A percentile compares a stretch with the other conserved stretches of the same genome.
These are phyloP conservation scores for Metschnikowia shivogae DNA, from an alignment of 805 yeast species.

Conservation along the genomic window DNA sequence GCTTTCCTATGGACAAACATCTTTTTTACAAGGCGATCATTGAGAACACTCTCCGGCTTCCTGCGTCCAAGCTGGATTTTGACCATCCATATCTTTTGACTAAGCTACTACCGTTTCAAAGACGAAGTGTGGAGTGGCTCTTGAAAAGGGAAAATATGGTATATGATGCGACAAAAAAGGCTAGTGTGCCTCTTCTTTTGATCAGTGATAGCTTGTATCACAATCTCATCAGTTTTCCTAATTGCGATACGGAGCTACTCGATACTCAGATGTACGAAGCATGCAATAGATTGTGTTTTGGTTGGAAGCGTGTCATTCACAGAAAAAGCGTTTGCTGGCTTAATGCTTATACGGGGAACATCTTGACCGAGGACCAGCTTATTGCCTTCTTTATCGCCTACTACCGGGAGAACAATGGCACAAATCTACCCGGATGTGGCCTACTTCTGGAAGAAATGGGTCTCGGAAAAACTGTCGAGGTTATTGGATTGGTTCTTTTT, in stretches of 20 bases:
- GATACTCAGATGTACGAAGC: constrained; percentile 24
- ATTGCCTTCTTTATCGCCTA: constrained; percentile 24
- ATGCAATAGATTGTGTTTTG: constrained; percentile 46
- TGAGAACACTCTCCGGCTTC: constrained; percentile 34
- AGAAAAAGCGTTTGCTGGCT: constrained; percentile 34
- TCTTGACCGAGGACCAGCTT: constrained; percentile 33
- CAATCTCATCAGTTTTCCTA: constrained; percentile 6
- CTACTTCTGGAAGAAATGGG: constrained; percentile 96
- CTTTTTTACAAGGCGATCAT: constrained; percentile 50
- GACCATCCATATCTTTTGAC: constrained; percentile 44
- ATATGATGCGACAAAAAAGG: constrained; percentile 25
- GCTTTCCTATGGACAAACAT: constrained; percentile 28
- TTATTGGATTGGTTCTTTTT: constrained; percentile 57
- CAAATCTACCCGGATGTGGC: constrained; percentile 51
- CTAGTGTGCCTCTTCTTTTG: constrained; percentile 21
- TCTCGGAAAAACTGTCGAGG: constrained; percentile 88
- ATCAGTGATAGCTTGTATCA: constrained; percentile 12
- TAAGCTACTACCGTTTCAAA: constrained; percentile 47
- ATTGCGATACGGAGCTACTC: constrained; percentile 10
- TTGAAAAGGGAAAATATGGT: constrained; percentile 45
- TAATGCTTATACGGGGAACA: constrained; percentile 48
- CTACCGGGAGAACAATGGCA: constrained; percentile 18
- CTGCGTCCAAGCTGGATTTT: constrained; percentile 17
- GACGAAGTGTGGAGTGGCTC: constrained; percentile 54
- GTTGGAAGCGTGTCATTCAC: constrained; percentile 40